These are phyloP conservation scores for Bassia scoparia DNA, from an alignment of 148 eudicot species.

Conservation along the genomic window DNA sequence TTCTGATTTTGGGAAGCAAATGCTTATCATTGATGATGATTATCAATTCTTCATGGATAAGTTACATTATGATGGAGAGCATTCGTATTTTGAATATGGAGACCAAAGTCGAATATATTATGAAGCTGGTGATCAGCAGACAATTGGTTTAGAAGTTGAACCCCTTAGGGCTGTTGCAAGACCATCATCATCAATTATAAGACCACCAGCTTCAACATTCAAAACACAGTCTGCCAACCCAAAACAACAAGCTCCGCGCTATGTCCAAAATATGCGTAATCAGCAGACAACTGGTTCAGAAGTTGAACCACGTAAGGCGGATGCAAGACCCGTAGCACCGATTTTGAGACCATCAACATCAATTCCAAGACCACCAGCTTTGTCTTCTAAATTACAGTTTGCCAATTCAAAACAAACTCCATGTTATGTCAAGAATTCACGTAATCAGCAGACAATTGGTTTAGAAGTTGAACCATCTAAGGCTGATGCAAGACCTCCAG, in stretches of 20 bases:
- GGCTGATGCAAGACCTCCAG: conserved; percentile 12
- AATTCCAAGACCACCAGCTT: conserved; percentile 11
- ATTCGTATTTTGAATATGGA: conserved; percentile 20
- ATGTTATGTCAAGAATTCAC: background rate
- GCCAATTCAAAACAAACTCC: background rate
- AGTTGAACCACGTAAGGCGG: conserved; percentile 4
- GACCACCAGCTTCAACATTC: conserved; percentile 7
- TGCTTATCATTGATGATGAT: background rate
- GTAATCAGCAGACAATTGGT: too few species aligned
- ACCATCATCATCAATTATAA: background rate
- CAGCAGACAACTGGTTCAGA: conserved; percentile 19
- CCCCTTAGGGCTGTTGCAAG: conserved; percentile 10
- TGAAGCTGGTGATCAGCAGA: conserved; percentile 19
- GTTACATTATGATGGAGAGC: conserved; percentile 10
- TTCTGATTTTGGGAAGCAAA: background rate
- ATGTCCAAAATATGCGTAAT: too few species aligned
- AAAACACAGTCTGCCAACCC: background rate
- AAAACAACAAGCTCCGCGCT: too few species aligned
- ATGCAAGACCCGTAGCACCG: background rate
- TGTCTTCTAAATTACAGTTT: background rate
- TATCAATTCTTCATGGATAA: conserved; percentile 14
- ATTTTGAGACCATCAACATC: background rate
- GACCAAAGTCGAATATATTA: conserved; percentile 20
- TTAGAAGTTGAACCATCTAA: too few species aligned
- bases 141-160: conserved; percentile 15